Conservation (phyloP, 2,329 filamentous ascomycete genomes). For the Neonectria punicea region DNA sequence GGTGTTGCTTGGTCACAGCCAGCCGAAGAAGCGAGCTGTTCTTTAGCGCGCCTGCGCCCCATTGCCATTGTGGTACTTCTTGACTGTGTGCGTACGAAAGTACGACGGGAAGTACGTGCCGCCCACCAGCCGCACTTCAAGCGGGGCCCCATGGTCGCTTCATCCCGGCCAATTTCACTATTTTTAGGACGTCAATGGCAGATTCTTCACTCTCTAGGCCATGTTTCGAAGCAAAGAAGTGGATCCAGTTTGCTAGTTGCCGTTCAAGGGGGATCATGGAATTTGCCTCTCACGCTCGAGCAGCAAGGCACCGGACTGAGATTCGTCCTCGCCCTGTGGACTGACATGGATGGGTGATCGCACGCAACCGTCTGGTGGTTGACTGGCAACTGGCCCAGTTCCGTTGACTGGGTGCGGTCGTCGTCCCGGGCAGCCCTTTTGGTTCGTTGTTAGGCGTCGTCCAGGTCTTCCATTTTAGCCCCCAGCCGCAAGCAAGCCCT, state of each 20-base stretch:
- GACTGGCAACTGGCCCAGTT: neutral
- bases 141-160: conserved; percentile 27
- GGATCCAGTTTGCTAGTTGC: conserved; percentile 22
- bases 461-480: conserved; percentile 3
- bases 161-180: conserved; percentile 40
- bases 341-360: conserved; percentile 6
- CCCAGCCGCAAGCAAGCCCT: conserved; percentile 22
- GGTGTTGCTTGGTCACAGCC: neutral
- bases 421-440: conserved; percentile 12
- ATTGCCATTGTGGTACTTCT: conserved; percentile 8
- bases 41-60: conserved; percentile 33
- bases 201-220: conserved; percentile 26
- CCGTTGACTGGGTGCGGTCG: conserved; percentile 5
- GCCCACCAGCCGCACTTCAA: conserved; percentile 20
- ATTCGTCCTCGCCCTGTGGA: neutral
- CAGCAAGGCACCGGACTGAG: conserved; percentile 1
- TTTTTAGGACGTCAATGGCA: conserved; percentile 40
- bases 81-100: neutral
- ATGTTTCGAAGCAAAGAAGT: conserved; percentile 37
- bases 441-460: neutral
- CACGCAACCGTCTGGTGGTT: conserved; percentile 2
- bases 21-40: conserved; percentile 5
- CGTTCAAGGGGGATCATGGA: conserved; percentile 28
- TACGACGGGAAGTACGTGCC: conserved; percentile 4
- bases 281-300: conserved; percentile 17